phyloP scores from a whole-genome alignment of 1,284 basidiomycete species.

The Leccinum pachyderme region DNA sequence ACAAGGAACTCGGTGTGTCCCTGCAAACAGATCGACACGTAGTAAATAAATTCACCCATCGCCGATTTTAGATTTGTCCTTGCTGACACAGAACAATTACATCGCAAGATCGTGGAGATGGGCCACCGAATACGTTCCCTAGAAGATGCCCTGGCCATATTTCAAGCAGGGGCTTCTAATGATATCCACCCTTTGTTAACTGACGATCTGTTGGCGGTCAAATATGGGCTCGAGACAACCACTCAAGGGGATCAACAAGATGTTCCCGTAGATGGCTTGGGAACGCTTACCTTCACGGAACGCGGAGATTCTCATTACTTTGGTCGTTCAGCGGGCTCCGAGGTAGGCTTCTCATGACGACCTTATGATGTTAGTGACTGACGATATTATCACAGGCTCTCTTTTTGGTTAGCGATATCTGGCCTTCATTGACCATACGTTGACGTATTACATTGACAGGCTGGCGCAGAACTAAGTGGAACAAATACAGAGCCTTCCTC shows the following conservation, averaged over 20 bases:
- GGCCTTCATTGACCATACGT: neutral
- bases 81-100: conserved; percentile 68
- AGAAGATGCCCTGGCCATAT: conserved; percentile 65
- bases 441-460: conserved; percentile 33
- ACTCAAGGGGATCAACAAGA: conserved; percentile 26
- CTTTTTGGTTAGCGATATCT: conserved; percentile 30
- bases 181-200: conserved; percentile 64
- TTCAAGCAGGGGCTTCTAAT: conserved; percentile 57
- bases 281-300: conserved; percentile 62
- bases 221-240: conserved; percentile 49
- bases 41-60: neutral
- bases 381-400: conserved; percentile 23
- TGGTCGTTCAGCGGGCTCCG: conserved; percentile 64
- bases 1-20: conserved; percentile 49
- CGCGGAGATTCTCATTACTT: conserved; percentile 66
- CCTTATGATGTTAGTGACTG: neutral
- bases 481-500: conserved; percentile 20
- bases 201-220: conserved; percentile 59
- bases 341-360: conserved; percentile 25
- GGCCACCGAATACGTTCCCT: conserved; percentile 69
- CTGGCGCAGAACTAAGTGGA: conserved; percentile 48
- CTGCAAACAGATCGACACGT: neutral
- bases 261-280: conserved; percentile 45
- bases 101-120: conserved; percentile 69
- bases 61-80: conserved; percentile 53